phyloP scores from a whole-genome alignment of 2,329 filamentous ascomycete species.

The Phialophora tarda region DNA sequence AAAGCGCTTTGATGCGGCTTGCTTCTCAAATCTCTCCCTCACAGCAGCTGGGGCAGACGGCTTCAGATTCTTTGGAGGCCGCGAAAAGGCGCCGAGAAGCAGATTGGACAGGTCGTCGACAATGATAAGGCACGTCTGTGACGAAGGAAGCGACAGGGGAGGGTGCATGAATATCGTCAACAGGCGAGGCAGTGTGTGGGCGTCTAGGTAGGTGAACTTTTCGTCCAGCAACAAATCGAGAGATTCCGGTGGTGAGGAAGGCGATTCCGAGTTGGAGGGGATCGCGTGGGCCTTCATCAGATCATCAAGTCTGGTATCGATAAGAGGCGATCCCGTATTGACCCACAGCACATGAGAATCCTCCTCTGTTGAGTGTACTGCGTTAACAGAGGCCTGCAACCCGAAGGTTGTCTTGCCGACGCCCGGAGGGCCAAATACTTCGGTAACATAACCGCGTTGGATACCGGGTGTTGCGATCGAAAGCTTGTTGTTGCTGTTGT shows the following conservation, averaged over 20 bases:
- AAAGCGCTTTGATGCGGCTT: constrained; percentile 52
- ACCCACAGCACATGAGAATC: constrained; percentile 73
- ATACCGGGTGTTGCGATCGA: constrained; percentile 37
- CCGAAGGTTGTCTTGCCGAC: constrained; percentile 83
- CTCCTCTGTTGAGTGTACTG: constrained; percentile 62
- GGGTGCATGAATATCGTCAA: constrained; percentile 75
- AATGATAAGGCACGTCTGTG: constrained; percentile 70
- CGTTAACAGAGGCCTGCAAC: constrained; percentile 70
- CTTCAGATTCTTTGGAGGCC: constrained; percentile 49
- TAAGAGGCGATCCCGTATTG: constrained; percentile 59
- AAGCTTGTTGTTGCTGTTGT: constrained; percentile 8
- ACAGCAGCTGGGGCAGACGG: constrained; percentile 28
- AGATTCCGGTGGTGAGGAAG: constrained; percentile 14
- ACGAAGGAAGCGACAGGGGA: constrained; percentile 66
- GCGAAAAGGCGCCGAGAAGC: constrained; percentile 77
- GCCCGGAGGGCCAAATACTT: constrained; percentile 86
- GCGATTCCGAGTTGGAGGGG: constrained; percentile 16
- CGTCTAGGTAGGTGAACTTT: constrained; percentile 69
- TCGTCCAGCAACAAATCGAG: constrained; percentile 38
- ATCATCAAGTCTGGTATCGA: constrained; percentile 54
- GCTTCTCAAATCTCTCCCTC: constrained; percentile 53
- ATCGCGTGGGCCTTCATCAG: constrained; percentile 47
- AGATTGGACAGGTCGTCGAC: constrained; percentile 79
- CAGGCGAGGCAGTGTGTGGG: constrained; percentile 66
- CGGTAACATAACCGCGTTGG: constrained; percentile 75